Base-by-base conservation (phyloP, 1,139 yeast genomes). In the Yamadazyma taylorii region DNA sequence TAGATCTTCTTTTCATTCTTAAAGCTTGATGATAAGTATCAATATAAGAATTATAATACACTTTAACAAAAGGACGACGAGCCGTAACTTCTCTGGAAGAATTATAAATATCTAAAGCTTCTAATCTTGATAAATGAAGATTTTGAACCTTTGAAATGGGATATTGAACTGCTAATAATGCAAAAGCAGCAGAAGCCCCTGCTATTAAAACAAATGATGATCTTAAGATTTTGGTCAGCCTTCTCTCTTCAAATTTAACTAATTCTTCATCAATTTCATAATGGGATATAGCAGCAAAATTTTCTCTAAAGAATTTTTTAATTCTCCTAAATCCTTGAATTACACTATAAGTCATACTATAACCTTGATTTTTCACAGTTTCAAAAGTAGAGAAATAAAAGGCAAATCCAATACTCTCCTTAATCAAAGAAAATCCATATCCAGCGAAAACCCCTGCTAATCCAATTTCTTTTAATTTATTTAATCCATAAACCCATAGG, bases 401-500 rank as follows among this genome's bases (percentile, higher is more conserved):
- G 1, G 94, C 96, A 71, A 88, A 90, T 4, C 96, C 95, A 22
- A 85, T 50, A 47, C 90, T 79, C 50, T 90, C 97, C 55, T 89
- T 89, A 14, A 84, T 57, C 4, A 87, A 63, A 32, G 92, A 84
- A 35, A 88, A 68, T 11, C 84, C 76, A 56, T 82, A 86, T 0
- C 97, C 97, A 1, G 96, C 95, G 66, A 87, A 88, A 4, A 92
- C 92, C 0, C 96, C 96, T 4, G 79, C 72, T 12, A 83, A 61
- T 0, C 97, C 97, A 36, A 89, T 73, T 46, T 85, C 86, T 44
- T 67, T 69, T 38, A 89, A 62, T 52, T 88, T 87, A 37, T 72
- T 69, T 32, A 74, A 57, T 0, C 94, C 90, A 59, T 87, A 90
- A 25, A 66, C 61, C 95, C 96, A 87, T 41, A 89, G 58, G 41